phyloP scores from a whole-genome alignment of 1,284 basidiomycete genomes.

The Cryptococcus depauperatus region DNA sequence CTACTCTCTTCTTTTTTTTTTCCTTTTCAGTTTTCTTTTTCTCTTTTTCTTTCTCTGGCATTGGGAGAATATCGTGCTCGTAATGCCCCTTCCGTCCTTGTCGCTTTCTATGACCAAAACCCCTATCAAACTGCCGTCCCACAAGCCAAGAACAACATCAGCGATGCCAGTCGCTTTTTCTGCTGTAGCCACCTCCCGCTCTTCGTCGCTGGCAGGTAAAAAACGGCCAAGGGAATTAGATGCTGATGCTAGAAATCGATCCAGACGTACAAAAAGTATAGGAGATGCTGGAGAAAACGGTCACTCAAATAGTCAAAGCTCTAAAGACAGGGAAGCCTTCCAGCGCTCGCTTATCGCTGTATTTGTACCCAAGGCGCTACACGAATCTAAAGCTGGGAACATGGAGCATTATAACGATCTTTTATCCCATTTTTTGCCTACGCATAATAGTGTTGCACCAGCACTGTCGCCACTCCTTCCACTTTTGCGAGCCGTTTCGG shows the following conservation, averaged over 20 bases:
- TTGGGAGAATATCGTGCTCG: no score
- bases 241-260: constrained; percentile 14
- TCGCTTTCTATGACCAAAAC: no score
- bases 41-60: no score
- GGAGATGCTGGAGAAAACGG: constrained; percentile 24
- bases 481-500: constrained; percentile 57
- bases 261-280: constrained; percentile 39
- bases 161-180: no score
- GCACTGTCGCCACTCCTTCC: constrained; percentile 47
- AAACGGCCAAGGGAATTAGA: constrained; percentile 39
- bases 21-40: no score
- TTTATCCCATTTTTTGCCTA: constrained; percentile 48
- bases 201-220: constrained; percentile 33
- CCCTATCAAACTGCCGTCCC: no score
- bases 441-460: constrained; percentile 24
- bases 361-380: constrained; percentile 42
- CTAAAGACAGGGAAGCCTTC: constrained; percentile 36
- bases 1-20: no score
- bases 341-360: constrained; percentile 43
- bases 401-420: constrained; percentile 50
- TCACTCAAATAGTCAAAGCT: constrained; percentile 6
- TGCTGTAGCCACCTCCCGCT: constrained; percentile 20
- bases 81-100: no score
- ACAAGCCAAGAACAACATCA: no score
- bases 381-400: constrained; percentile 40